These are phyloP conservation scores for Eucalyptus marginata DNA, from an alignment of 345 rosid species.

Conservation along the genomic window DNA sequence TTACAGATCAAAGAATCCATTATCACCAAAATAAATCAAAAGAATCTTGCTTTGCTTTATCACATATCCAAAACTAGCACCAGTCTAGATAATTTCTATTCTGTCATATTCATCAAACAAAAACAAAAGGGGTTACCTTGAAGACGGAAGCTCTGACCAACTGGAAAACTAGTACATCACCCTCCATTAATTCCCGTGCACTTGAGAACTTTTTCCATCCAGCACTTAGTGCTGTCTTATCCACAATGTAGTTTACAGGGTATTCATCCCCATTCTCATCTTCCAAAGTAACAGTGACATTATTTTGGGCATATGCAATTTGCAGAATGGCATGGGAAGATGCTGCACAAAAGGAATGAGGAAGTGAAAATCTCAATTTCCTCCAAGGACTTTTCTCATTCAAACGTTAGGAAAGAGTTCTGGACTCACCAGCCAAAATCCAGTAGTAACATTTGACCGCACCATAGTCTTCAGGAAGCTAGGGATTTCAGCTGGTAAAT, in stretches of 20 bases:
- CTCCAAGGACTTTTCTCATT: not conserved
- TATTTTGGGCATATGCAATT: constrained; percentile 14
- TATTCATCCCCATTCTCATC: constrained; percentile 34
- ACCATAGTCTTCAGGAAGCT: constrained; percentile 46
- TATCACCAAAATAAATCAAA: not conserved
- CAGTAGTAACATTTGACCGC: constrained; percentile 44
- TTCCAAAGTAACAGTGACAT: constrained; percentile 25
- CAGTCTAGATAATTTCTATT: not conserved
- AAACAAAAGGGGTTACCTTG: constrained; percentile 21
- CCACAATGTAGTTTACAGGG: constrained; percentile 28
- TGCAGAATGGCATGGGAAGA: constrained; percentile 19
- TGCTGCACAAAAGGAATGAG: constrained; percentile 8
- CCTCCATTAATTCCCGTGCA: constrained; percentile 37
- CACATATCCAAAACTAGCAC: not conserved
- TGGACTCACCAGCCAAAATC: constrained; percentile 52
- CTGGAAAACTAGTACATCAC: constrained; percentile 59
- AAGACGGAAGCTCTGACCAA: constrained; percentile 29
- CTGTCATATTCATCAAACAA: not conserved
- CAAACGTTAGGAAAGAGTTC: not conserved
- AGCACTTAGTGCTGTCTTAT: constrained; percentile 47
- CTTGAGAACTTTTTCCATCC: constrained; percentile 60
- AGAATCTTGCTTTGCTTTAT: not conserved
- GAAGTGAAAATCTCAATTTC: not conserved
- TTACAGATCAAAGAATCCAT: not conserved
- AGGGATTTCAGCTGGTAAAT: constrained; percentile 36